Base-by-base conservation (phyloP, 306 rosid species). In the Gastrolobium villosum region DNA sequence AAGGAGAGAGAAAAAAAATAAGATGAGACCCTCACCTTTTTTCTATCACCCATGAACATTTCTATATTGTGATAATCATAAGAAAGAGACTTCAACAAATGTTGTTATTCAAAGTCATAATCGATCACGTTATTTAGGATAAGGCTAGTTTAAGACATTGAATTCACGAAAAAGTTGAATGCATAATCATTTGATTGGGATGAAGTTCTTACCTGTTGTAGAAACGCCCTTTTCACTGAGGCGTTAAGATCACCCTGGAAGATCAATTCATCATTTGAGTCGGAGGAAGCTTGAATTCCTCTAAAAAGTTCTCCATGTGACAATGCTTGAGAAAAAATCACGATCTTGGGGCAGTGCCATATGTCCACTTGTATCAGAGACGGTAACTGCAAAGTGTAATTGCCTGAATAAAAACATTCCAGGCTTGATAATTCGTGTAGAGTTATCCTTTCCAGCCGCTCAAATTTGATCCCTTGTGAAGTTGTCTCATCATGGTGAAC, bases 371-470 rank as follows among this genome's bases (percentile, higher is more conserved):
- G 2, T 8, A 57, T 67, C 63, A 71, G 15, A 74, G 55, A 37
- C 2, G 77, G 45, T 54, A 72, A 40, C 4, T 3, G 10, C 34
- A 77, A 11, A 55, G 26, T n/a, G 75, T 9, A 26, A 10, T 6
- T 56, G 6, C 75, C 80, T 1, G 61, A 34, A 45, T 44, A 65
- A 54, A 81, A 74, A 26, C 64, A 54, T 44, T 5, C 26, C 40
- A 81, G 28, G 10, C 43, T 56, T 39, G 76, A 1, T 7, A 72
- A 74, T 39, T 7, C 4, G 0, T 10, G 0, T 20, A 83, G 59
- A 2, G 0, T 0, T 7, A 36, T 32, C 1, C 1, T 3, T 0
- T 4, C 7, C 3, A 40, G 69, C n/a, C 36, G 5, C 52, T 52
- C 13, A 57, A 83, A 65, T 32, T 4, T 15, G 10, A 78, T 56